Evolutionary conservation across 345 rosid genomes (phyloP).

Genomic region (Chamaenerion angustifolium): DNA sequence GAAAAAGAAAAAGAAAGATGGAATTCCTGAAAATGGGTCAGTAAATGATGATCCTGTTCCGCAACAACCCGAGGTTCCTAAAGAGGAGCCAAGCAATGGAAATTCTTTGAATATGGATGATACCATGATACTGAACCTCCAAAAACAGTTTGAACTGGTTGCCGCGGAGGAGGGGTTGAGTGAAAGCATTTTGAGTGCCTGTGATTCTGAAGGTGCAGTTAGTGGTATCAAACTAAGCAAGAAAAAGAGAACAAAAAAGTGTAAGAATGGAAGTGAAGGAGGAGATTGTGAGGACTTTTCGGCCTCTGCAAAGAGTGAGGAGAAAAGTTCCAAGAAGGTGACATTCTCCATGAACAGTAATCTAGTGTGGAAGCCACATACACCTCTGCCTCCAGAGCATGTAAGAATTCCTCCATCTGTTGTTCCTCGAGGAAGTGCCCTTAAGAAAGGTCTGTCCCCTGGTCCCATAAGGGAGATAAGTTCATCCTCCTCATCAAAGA

Average conservation of each 20-base stretch:
- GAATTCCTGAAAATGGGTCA: constrained; percentile 6
- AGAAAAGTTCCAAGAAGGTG: constrained; percentile 77
- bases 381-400: constrained; percentile 81
- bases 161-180: constrained; percentile 53
- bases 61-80: constrained; percentile 9
- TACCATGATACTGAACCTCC: constrained; percentile 65
- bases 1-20: constrained; percentile 11
- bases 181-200: constrained; percentile 25
- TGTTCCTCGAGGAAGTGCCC: constrained; percentile 96
- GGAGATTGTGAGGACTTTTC: constrained; percentile 24
- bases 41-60: constrained; percentile 7
- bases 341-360: constrained; percentile 80
- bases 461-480: constrained; percentile 59
- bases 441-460: constrained; percentile 76
- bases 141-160: constrained; percentile 78
- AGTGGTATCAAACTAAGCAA: constrained; percentile 29
- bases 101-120: constrained; percentile 24
- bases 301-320: constrained; percentile 24
- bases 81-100: constrained; percentile 7
- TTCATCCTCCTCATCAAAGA: constrained; percentile 32
- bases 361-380: constrained; percentile 94
- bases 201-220: constrained; percentile 19
- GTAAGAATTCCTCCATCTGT: constrained; percentile 88
- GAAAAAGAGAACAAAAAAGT: constrained; percentile 44
- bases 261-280: constrained; percentile 11